phyloP scores from a whole-genome alignment of 768 basidiomycete species.

The Phallus indusiatus region DNA sequence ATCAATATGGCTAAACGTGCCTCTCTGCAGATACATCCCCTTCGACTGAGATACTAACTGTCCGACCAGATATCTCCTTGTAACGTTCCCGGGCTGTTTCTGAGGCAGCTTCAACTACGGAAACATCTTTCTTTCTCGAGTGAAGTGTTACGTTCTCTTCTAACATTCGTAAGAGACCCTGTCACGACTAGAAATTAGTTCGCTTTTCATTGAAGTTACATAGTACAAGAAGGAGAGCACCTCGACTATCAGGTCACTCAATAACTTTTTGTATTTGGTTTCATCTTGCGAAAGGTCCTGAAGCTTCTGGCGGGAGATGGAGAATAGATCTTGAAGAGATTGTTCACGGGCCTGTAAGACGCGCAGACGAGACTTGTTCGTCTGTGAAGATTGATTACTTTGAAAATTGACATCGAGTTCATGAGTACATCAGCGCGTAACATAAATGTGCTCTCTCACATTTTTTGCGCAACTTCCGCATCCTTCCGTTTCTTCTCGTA shows the following conservation, averaged over 20 bases:
- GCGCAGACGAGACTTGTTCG: slow-evolving; percentile 90
- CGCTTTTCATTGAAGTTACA: neutral
- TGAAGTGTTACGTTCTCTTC: slow-evolving; percentile 62
- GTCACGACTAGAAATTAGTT: neutral
- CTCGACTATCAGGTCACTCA: slow-evolving; percentile 80
- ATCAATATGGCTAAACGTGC: slow-evolving; percentile 27
- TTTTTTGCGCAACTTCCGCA: slow-evolving; percentile 90
- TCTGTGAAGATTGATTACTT: slow-evolving; percentile 93
- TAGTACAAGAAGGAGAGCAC: slow-evolving; percentile 18
- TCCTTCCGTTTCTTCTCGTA: slow-evolving; percentile 96
- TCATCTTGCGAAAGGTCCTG: slow-evolving; percentile 54
- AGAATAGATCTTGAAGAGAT: slow-evolving; percentile 82
- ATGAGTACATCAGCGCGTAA: neutral
- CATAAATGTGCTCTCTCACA: slow-evolving; percentile 42
- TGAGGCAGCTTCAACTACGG: slow-evolving; percentile 52
- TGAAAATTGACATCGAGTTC: slow-evolving; percentile 8
- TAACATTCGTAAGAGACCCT: slow-evolving; percentile 72
- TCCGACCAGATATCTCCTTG: slow-evolving; percentile 67
- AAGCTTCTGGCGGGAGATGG: slow-evolving; percentile 54
- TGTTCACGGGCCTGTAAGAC: slow-evolving; percentile 89
- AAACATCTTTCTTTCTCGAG: slow-evolving; percentile 58
- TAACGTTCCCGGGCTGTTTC: slow-evolving; percentile 56
- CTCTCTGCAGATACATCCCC: slow-evolving; percentile 55
- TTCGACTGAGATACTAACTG: slow-evolving; percentile 49
- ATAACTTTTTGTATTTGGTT: slow-evolving; percentile 67